Conservation (phyloP, 2,329 filamentous ascomycete species). For the Sodiomyces alkalinus region DNA sequence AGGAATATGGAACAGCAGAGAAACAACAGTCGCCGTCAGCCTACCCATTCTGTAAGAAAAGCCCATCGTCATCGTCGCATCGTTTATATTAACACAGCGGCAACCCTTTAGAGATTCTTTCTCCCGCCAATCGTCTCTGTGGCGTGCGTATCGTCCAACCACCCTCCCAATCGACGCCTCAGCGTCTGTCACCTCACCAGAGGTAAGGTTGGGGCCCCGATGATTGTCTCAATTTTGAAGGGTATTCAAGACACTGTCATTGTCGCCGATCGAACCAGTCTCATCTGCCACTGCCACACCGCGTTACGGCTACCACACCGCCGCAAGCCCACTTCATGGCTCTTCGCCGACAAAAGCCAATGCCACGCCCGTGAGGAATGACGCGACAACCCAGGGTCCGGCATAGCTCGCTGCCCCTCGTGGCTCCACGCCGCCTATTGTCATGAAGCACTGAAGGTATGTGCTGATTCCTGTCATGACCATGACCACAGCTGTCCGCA, state of each 20-base stretch:
- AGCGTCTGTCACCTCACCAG: no score
- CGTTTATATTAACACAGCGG: no score
- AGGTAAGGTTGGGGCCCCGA: no score
- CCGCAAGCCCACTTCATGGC: neutral
- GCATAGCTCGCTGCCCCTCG: slow-evolving; percentile 60
- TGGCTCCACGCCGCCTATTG: slow-evolving; percentile 54
- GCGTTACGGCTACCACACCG: neutral
- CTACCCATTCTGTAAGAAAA: no score
- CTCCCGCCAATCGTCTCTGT: no score
- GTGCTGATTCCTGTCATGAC: slow-evolving; percentile 42
- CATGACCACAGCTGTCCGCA: slow-evolving; percentile 45
- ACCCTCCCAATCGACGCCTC: no score
- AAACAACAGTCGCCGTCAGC: no score
- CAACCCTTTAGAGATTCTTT: no score
- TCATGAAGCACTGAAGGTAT: slow-evolving; percentile 49
- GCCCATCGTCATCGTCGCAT: no score
- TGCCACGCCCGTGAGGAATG: slow-evolving; percentile 40
- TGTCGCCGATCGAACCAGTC: neutral
- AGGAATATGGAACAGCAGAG: no score
- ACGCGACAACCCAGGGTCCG: slow-evolving; percentile 56
- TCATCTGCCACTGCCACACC: neutral
- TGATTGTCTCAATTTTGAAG: neutral
- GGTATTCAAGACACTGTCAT: neutral
- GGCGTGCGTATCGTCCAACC: no score
- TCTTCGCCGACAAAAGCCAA: slow-evolving; percentile 35